These are phyloP conservation scores for Meyerozyma carpophila DNA, from an alignment of 1,139 yeast species.

Conservation along the genomic window DNA sequence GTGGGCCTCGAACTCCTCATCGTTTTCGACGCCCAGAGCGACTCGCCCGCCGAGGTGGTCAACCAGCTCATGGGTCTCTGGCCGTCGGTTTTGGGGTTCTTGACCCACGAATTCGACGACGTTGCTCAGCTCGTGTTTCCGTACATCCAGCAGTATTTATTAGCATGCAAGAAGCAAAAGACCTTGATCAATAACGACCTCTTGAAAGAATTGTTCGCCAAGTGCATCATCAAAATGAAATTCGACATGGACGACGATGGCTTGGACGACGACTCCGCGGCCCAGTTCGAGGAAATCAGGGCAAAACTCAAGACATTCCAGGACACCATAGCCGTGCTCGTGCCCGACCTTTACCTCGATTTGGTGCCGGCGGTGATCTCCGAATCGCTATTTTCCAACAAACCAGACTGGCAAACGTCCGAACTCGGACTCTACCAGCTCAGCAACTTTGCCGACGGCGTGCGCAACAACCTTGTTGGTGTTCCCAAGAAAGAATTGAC, in stretches of 20 bases:
- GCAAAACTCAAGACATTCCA: conserved; percentile 70
- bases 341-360: conserved; percentile 67
- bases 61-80: conserved; percentile 42
- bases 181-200: conserved; percentile 38
- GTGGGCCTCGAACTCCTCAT: conserved; percentile 72
- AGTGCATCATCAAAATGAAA: conserved; percentile 72
- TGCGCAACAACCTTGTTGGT: conserved; percentile 68
- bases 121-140: conserved; percentile 80
- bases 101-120: conserved; percentile 83
- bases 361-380: conserved; percentile 64
- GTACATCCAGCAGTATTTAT: conserved; percentile 67
- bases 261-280: conserved; percentile 53
- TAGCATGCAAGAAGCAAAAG: conserved; percentile 58
- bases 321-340: conserved; percentile 75
- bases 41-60: conserved; percentile 38
- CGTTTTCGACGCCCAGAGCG: conserved; percentile 50
- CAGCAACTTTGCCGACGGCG: conserved; percentile 70
- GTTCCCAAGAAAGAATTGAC: conserved; percentile 59
- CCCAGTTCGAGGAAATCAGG: conserved; percentile 77
- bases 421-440: conserved; percentile 87
- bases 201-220: conserved; percentile 58
- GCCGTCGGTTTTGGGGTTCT: conserved; percentile 68
- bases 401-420: conserved; percentile 65
- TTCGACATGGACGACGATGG: conserved; percentile 74
- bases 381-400: conserved; percentile 43